phyloP scores from a whole-genome alignment of 371 early-diverging fungal species.

The Basidiobolus meristosporus region DNA sequence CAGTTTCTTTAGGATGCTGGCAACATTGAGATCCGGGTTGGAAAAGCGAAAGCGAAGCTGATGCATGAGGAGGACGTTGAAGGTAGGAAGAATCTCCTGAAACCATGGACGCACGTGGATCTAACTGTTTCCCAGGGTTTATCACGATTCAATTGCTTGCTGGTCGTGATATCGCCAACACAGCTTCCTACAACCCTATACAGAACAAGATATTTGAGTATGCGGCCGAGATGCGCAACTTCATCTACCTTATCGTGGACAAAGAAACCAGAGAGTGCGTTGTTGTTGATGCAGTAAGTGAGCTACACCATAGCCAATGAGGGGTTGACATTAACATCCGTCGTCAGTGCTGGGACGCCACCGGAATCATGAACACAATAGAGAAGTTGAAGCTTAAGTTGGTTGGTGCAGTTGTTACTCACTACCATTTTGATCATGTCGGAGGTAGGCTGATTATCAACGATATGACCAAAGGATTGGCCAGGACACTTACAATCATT shows the following conservation, averaged over 20 bases:
- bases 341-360: conserved; percentile 63
- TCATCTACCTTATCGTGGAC: conserved; percentile 58
- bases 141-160: conserved; percentile 41
- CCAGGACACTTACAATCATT: too few species aligned
- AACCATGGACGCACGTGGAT: too few species aligned
- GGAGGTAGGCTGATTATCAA: conserved; percentile 24
- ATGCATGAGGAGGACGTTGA: conserved; percentile 40
- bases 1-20: too few species aligned
- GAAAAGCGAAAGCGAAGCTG: conserved; percentile 26
- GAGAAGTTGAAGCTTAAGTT: conserved; percentile 33
- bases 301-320: too few species aligned
- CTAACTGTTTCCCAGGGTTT: too few species aligned
- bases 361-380: conserved; percentile 40
- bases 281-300: conserved; percentile 42
- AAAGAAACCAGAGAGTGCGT: conserved; percentile 38
- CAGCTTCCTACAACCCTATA: conserved; percentile 32
- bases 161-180: conserved; percentile 43
- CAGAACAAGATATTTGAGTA: conserved; percentile 51
- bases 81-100: too few species aligned
- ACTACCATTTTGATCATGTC: conserved; percentile 71
- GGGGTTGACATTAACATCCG: too few species aligned
- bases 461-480: too few species aligned
- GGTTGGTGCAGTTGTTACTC: conserved; percentile 56
- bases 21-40: too few species aligned
- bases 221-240: conserved; percentile 66